These are phyloP conservation scores for Neoarthrinium moseri DNA, from an alignment of 2,329 filamentous ascomycete genomes.

Conservation along the genomic window DNA sequence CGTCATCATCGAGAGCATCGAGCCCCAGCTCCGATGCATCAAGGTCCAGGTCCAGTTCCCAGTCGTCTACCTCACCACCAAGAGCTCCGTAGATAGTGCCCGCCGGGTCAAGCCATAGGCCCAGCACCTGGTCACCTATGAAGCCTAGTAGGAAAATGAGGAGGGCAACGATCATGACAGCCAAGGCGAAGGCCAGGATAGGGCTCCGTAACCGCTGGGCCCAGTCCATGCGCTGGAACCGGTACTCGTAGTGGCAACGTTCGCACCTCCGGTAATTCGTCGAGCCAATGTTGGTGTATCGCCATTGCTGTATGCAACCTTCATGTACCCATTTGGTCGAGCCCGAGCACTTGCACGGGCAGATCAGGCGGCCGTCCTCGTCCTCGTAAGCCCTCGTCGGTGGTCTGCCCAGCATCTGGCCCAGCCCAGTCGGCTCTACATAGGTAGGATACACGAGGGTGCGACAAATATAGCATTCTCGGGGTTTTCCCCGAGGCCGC, in stretches of 20 bases:
- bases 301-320: slow-evolving; percentile 81
- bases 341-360: slow-evolving; percentile 91
- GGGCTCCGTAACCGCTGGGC: slow-evolving; percentile 67
- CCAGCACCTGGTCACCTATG: slow-evolving; percentile 87
- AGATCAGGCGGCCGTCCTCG: slow-evolving; percentile 77
- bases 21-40: slow-evolving; percentile 4
- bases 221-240: slow-evolving; percentile 74
- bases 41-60: slow-evolving; percentile 27
- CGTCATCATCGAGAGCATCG: slow-evolving; percentile 44
- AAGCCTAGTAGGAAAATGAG: slow-evolving; percentile 85
- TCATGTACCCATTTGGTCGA: slow-evolving; percentile 94
- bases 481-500: slow-evolving; percentile 10
- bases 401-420: slow-evolving; percentile 20
- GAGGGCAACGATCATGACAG: slow-evolving; percentile 66
- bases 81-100: slow-evolving; percentile 51
- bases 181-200: slow-evolving; percentile 67
- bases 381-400: slow-evolving; percentile 59
- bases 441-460: slow-evolving; percentile 60
- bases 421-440: slow-evolving; percentile 28
- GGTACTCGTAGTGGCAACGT: slow-evolving; percentile 83
- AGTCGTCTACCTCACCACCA: slow-evolving; percentile 35
- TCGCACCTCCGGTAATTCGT: slow-evolving; percentile 67
- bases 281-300: slow-evolving; percentile 72
- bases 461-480: slow-evolving; percentile 82
- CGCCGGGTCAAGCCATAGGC: slow-evolving; percentile 79